Evolutionary conservation across 2,329 filamentous ascomycete genomes (phyloP).

Genomic region (Cladophialophora chaetospira): DNA sequence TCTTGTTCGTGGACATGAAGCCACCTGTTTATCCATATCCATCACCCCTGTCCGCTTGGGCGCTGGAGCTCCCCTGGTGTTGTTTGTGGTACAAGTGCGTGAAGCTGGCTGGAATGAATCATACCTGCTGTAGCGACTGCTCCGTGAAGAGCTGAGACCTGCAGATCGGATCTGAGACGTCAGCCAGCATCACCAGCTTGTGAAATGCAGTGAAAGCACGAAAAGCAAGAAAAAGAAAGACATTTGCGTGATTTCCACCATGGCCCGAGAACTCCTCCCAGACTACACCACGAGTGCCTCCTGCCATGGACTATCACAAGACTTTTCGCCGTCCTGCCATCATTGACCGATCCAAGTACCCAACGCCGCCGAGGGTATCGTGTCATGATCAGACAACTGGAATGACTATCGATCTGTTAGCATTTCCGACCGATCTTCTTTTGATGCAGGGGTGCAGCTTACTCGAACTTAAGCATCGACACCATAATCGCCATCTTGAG

Average conservation of each 20-base stretch:
- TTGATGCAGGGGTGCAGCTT: background rate
- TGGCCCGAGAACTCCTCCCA: constrained; percentile 27
- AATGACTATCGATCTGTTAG: background rate
- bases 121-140: background rate
- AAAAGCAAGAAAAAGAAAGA: background rate
- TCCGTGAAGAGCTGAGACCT: background rate
- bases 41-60: no score
- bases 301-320: constrained; percentile 13
- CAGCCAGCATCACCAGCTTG: no score
- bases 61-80: background rate
- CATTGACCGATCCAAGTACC: background rate
- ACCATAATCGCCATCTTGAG: background rate
- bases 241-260: constrained; percentile 13
- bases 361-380: background rate
- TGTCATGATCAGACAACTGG: background rate
- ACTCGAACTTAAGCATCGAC: constrained; percentile 2
- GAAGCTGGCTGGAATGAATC: background rate
- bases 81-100: background rate
- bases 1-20: background rate
- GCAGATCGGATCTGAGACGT: background rate
- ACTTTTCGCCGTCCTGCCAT: constrained; percentile 1
- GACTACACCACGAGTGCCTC: constrained; percentile 31
- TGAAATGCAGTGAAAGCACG: background rate
- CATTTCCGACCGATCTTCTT: background rate
- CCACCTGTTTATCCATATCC: no score